These are phyloP conservation scores for Myxozyma neglecta DNA, from an alignment of 805 yeast genomes.

Conservation along the genomic window DNA sequence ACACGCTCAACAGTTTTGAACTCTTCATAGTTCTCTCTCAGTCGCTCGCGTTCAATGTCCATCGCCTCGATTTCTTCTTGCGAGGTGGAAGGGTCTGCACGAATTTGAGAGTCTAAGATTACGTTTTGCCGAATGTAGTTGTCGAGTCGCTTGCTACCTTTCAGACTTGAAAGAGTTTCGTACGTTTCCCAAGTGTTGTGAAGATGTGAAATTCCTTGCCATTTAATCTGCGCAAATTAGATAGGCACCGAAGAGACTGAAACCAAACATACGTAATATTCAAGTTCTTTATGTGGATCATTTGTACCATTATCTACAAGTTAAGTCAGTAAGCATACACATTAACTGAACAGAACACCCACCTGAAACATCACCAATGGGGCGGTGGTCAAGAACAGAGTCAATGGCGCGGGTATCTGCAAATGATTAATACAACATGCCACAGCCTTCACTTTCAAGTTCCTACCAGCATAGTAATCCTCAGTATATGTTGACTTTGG, in stretches of 20 bases:
- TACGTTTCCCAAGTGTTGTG: constrained; percentile 94
- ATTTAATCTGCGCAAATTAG: constrained; percentile 55
- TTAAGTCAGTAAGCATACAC: not conserved
- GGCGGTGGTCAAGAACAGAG: constrained; percentile 56
- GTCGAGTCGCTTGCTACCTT: constrained; percentile 84
- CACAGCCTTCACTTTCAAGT: not conserved
- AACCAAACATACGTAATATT: constrained; percentile 43
- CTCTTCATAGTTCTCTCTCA: constrained; percentile 79
- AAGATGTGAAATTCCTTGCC: constrained; percentile 84
- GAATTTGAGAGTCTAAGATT: constrained; percentile 68
- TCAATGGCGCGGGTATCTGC: constrained; percentile 44
- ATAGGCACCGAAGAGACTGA: constrained; percentile 38
- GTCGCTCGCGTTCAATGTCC: constrained; percentile 86
- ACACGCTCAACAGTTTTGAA: constrained; percentile 86
- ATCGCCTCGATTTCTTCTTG: constrained; percentile 90
- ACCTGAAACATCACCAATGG: constrained; percentile 4
- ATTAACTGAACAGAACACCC: not conserved
- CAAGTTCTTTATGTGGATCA: constrained; percentile 39
- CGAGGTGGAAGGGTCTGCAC: constrained; percentile 78
- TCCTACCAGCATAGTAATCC: constrained; percentile 3
- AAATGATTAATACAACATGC: not conserved
- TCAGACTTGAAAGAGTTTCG: constrained; percentile 46
- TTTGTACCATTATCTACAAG: not conserved
- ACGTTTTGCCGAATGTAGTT: constrained; percentile 83
- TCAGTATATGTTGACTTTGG: not conserved